Base-by-base conservation (phyloP, 495 filamentous ascomycete species). In the Ramalina intermedia region DNA sequence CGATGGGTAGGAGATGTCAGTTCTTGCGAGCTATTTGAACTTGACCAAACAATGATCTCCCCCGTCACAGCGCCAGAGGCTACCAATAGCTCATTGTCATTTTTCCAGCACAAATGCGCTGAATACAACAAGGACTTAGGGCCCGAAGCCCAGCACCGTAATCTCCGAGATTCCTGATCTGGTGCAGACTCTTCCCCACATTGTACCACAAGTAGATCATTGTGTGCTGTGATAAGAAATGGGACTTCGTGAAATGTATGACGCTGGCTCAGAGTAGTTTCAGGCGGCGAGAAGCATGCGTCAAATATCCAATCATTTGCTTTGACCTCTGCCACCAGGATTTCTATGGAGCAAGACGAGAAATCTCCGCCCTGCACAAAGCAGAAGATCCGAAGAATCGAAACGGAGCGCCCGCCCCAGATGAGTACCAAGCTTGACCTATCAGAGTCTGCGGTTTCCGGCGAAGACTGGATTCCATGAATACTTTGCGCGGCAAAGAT, bases 41-140 rank as follows among this genome's bases (percentile, higher is more conserved):
- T 84, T 50, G 82, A 89, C 90, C 89, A 96, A 3, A 95, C 73
- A 12, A 95, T 68, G 24, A 96, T 82, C 61, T 96, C 87, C 1
- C 91, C 91, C 62, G 94, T 96, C 0, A 86, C 87, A 0, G 93
- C 96, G 1, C 91, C 91, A 2, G 85, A 83, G 24, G 87, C 85
- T 13, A 94, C 72, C 23, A 96, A 69, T 33, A 95, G 60, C 37
- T 67, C 65, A 37, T 70, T 72, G 2, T 61, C 20, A 11, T 73
- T 71, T n/a, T 77, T 61, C 60, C 76, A 78, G 37, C 72, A 57
- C 20, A 90, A 63, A 54, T 88, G 76, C 1, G 87, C 90, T 11
- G 88, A 85, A 59, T 91, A 98, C 13, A 98, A 72, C 47, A 93
- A 87, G 5, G 85, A 91, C 46, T 82, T 74, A 8, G 88, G 87